Base-by-base conservation (phyloP, 768 basidiomycete genomes). In the Lentinula guzmanii region DNA sequence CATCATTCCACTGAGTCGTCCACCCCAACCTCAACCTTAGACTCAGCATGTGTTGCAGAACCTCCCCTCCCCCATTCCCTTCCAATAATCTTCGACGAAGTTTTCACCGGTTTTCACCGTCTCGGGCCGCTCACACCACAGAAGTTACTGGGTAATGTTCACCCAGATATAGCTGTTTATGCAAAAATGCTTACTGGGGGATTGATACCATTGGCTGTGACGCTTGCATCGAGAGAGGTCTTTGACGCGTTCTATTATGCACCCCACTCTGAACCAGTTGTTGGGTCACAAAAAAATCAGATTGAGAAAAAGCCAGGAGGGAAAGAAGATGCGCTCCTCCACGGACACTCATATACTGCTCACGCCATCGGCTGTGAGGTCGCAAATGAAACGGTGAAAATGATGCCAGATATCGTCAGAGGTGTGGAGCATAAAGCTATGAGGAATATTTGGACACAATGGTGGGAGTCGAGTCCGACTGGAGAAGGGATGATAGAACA, bases 161-260 rank as follows among this genome's bases (percentile, higher is more conserved):
- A 52, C 15, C 96, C 96, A 1, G 96, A 98, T 69, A 90, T 98
- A 51, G 85, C 92, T 4, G 93, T 94, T 55, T 84, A 95, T 67
- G 96, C 94, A 11, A 98, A 98, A 72, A 87, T 94, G 61, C 80
- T 98, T 31, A 98, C 96, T 0, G 96, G 96, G 46, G 96, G 96
- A 0, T 79, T 96, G 5, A 76, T 98, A 1, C 96, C 96, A 0
- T 79, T 98, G 8, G 86, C 91, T 4, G 83, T 86, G 9, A 98
- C 96, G 0, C 80, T 98, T 35, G 89, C 96, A 2, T 85, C 86
- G 2, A 81, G 90, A 63, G 79, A 82, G 3, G 86, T 98, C 39
- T 98, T 95, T 77, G 71, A 82, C 21, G 86, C 90, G 0, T 98
- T 98, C 75, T 73, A 82, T 41, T 82, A 91, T 37, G 98, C 71